These are phyloP conservation scores for Dactylorhiza incarnata DNA, from an alignment of 106 monocot species.

Conservation along the genomic window DNA sequence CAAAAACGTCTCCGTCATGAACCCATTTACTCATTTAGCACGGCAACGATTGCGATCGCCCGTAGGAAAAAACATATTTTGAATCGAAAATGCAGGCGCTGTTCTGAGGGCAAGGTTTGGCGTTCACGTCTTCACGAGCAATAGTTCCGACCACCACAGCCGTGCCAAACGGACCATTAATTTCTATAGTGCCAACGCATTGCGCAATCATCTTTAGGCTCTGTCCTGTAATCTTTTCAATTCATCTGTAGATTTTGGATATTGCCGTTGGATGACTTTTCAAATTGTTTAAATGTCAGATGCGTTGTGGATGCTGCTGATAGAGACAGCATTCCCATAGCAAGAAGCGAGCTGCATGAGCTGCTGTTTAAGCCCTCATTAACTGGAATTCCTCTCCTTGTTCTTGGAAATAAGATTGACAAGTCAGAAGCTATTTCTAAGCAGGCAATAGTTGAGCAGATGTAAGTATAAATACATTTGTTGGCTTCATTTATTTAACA, in stretches of 20 bases:
- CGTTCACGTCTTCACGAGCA: too few species aligned
- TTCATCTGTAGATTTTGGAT: neutral
- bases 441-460: conserved; percentile 77
- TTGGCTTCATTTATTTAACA: neutral
- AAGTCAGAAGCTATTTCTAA: conserved; percentile 89
- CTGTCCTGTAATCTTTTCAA: neutral
- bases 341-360: conserved; percentile 82
- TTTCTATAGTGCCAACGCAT: too few species aligned
- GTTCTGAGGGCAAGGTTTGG: too few species aligned
- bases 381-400: conserved; percentile 71
- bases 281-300: conserved; percentile 19
- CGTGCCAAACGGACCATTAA: too few species aligned
- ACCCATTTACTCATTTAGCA: too few species aligned
- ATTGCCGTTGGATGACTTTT: neutral
- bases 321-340: conserved; percentile 71
- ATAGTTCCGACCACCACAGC: too few species aligned
- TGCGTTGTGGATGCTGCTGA: conserved; percentile 92
- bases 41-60: too few species aligned
- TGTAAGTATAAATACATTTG: conserved; percentile 42
- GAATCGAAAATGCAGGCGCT: too few species aligned
- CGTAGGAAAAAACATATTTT: too few species aligned
- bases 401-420: conserved; percentile 93
- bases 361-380: conserved; percentile 73
- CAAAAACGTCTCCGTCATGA: too few species aligned
- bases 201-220: neutral